Conservation (phyloP, 2,329 filamentous ascomycete genomes). For the Trichoderma sp. region DNA sequence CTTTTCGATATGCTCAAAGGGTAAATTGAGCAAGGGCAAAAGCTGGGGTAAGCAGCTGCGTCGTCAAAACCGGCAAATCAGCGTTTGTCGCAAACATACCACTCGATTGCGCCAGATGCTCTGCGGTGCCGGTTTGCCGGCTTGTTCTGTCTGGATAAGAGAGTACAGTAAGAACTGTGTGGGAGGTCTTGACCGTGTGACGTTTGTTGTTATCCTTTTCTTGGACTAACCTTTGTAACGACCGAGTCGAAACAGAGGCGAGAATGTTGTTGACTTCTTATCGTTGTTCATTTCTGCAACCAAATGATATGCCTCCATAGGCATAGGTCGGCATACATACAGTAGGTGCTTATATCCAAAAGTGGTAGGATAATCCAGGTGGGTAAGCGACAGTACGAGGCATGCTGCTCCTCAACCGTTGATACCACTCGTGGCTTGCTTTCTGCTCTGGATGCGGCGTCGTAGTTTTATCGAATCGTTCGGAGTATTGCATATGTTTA, state of each 20-base stretch:
- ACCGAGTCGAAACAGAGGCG: neutral
- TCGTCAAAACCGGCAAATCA: slow-evolving; percentile 3
- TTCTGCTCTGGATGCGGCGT: neutral
- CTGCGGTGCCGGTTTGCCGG: slow-evolving; percentile 13
- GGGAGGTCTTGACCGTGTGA: neutral
- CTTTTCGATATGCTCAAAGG: neutral
- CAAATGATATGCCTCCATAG: neutral
- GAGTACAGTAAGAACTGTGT: neutral
- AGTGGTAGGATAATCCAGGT: neutral
- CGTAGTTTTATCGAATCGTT: neutral
- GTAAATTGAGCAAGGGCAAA: slow-evolving; percentile 8
- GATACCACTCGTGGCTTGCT: neutral
- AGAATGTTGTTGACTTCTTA: neutral
- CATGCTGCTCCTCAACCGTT: neutral
- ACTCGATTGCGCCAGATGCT: slow-evolving; percentile 6
- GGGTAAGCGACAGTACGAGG: neutral
- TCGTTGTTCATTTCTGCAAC: neutral
- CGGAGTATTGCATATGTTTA: slow-evolving; percentile 12
- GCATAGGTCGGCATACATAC: neutral
- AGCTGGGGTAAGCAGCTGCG: slow-evolving; percentile 12
- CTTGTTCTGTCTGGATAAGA: neutral
- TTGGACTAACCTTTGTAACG: neutral
- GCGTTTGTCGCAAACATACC: slow-evolving; percentile 7
- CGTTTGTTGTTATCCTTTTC: neutral
- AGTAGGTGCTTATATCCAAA: neutral